Evolutionary conservation across 192 early-diverging fungal genomes (phyloP).

Genomic region (Kappamyces sp.): DNA sequence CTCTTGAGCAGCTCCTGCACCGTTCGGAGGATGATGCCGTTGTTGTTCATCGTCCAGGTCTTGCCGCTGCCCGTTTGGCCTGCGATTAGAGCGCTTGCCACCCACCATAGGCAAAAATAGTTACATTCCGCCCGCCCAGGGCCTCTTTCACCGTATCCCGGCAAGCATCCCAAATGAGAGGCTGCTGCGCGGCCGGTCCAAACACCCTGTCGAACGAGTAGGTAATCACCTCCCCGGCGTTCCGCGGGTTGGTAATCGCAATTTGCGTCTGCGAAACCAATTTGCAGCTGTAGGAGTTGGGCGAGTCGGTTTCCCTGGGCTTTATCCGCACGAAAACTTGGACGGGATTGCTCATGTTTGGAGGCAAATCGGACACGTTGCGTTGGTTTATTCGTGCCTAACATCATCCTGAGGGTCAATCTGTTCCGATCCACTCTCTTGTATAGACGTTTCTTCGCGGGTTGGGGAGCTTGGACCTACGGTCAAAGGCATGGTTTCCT

Average conservation of each 20-base stretch:
- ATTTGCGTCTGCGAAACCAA: background rate
- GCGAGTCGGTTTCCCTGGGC: background rate
- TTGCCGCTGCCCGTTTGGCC: constrained; percentile 86
- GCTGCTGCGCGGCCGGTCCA: constrained; percentile 4
- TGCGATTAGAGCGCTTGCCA: too few species aligned
- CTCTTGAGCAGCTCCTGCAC: constrained; percentile 68
- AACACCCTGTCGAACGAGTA: constrained; percentile 18
- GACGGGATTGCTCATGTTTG: background rate
- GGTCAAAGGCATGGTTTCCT: too few species aligned
- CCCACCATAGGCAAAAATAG: constrained; percentile 96
- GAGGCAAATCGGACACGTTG: too few species aligned
- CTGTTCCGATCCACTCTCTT: too few species aligned
- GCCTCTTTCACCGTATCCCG: background rate
- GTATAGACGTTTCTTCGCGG: too few species aligned
- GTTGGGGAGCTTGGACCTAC: too few species aligned
- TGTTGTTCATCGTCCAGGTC: constrained; percentile 72
- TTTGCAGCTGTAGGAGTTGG: background rate
- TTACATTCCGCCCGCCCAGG: constrained; percentile 25
- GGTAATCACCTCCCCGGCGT: constrained; percentile 9
- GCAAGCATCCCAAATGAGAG: background rate
- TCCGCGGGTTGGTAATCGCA: constrained; percentile 16
- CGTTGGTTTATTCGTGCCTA: too few species aligned
- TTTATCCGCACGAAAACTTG: constrained; percentile 12
- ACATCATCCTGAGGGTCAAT: too few species aligned
- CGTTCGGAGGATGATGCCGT: constrained; percentile 81